Evolutionary conservation across 2,329 filamentous ascomycete species (phyloP).

Genomic region (Xylariaceae sp.): DNA sequence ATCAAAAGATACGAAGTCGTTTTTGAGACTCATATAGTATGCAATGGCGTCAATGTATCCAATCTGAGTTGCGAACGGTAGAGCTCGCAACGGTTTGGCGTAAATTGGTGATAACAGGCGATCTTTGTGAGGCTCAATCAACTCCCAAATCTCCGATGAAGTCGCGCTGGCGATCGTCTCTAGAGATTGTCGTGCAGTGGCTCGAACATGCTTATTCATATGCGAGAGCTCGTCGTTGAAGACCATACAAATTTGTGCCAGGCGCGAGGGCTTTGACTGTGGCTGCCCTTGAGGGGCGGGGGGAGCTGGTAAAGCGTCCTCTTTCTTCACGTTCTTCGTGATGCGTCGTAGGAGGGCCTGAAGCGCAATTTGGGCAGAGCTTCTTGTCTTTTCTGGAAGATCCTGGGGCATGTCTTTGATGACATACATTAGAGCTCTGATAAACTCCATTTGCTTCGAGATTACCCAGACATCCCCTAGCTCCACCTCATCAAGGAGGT

Average conservation of each 20-base stretch:
- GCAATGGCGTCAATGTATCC: slow-evolving; percentile 98
- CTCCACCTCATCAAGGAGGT: slow-evolving; percentile 78
- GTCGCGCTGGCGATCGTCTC: slow-evolving; percentile 76
- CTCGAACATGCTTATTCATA: slow-evolving; percentile 92
- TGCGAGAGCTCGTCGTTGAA: slow-evolving; percentile 88
- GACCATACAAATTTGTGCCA: slow-evolving; percentile 75
- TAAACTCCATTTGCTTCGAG: slow-evolving; percentile 79
- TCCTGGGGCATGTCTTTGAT: slow-evolving; percentile 98
- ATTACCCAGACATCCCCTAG: slow-evolving; percentile 81
- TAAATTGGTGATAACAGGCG: slow-evolving; percentile 87
- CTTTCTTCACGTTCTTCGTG: slow-evolving; percentile 74
- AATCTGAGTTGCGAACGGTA: slow-evolving; percentile 94
- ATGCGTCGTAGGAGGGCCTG: slow-evolving; percentile 74
- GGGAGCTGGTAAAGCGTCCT: slow-evolving; percentile 56
- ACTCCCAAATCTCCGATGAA: slow-evolving; percentile 75
- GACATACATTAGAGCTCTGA: slow-evolving; percentile 89
- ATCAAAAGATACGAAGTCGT: slow-evolving; percentile 86
- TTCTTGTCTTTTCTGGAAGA: slow-evolving; percentile 81
- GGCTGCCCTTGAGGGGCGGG: slow-evolving; percentile 40
- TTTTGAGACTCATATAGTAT: slow-evolving; percentile 86
- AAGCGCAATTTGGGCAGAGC: slow-evolving; percentile 77
- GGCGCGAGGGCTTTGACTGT: slow-evolving; percentile 51
- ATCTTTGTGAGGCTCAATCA: slow-evolving; percentile 87
- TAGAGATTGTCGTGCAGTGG: slow-evolving; percentile 78
- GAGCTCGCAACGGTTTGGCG: slow-evolving; percentile 85